Percentiles rank a stretch among this genome's conserved stretches.
phyloP scores from a whole-genome alignment of 2,329 filamentous ascomycete species.

The Trichoderma pleuroti region DNA sequence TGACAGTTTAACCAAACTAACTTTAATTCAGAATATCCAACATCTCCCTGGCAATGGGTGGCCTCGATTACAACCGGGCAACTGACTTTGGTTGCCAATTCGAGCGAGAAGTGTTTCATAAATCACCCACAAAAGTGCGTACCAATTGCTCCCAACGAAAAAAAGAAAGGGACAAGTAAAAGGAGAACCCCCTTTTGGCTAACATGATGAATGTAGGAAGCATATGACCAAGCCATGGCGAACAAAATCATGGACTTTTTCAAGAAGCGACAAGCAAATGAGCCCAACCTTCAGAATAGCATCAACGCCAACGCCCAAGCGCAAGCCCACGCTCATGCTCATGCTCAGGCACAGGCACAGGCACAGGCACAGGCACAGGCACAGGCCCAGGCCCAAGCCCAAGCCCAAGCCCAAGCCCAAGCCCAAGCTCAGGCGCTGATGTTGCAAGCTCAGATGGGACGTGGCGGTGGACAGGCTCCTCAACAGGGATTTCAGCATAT shows the following conservation, averaged over 20 bases:
- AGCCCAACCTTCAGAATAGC: slow-evolving; percentile 47
- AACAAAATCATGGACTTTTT: slow-evolving; percentile 48
- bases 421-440: slow-evolving; percentile 41
- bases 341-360: slow-evolving; percentile 36
- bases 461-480: slow-evolving; percentile 47
- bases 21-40: slow-evolving; percentile 46
- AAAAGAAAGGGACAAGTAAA: background rate
- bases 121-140: slow-evolving; percentile 48
- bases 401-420: slow-evolving; percentile 37
- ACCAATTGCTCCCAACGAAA: background rate
- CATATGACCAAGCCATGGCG: slow-evolving; percentile 48
- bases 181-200: background rate
- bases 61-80: slow-evolving; percentile 40
- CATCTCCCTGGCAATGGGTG: slow-evolving; percentile 44
- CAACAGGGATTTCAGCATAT: slow-evolving; percentile 57
- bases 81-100: slow-evolving; percentile 42
- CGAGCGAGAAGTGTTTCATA: slow-evolving; percentile 47
- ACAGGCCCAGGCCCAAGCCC: slow-evolving; percentile 39
- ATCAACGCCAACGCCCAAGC: slow-evolving; percentile 44
- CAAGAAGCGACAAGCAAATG: slow-evolving; percentile 49
- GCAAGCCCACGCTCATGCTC: slow-evolving; percentile 37
- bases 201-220: slow-evolving; percentile 35
- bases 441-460: slow-evolving; percentile 51
- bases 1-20: background rate
- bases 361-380: slow-evolving; percentile 38